Evolutionary conservation across 2,329 filamentous ascomycete species (phyloP), one percentile per base, ranked within the genome.

Genomic region (Taxawa tesnikishii): DNA sequence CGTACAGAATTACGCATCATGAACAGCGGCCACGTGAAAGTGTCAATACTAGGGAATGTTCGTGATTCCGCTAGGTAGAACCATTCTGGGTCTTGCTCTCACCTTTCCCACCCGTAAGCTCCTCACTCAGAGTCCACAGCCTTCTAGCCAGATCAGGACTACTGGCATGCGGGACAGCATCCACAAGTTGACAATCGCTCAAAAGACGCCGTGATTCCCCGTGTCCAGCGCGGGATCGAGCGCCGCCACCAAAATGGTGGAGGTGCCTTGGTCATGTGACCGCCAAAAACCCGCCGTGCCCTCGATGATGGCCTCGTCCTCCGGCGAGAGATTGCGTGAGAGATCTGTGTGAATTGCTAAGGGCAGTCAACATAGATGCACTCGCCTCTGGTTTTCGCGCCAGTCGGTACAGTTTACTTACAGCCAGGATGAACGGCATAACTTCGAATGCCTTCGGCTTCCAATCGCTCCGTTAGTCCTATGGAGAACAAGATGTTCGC

Each of bases 401-500:
- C 10, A 18, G 28, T 11, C 2, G 5, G 3, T 8, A 8, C 8
- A 12, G 7, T 8, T 8, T 11, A 39, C 42, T 33, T 27, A 46
- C 42, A 39, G 12, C 61, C 61, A 13, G 58, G 59, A 38, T 62
- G 54, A n/a, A 60, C 45, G 12, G 54, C 48, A 38, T 53, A 60
- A 21, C 54, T 50, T 21, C 44, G 43, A 16, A 62, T 43, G 7
- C 54, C 54, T 26, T 46, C 42, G 13, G 32, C 26, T 6, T 42
- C 39, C 3, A 46, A 40, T 8, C 48, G 48, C 34, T 44, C 43
- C 17, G 55, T 58, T 16, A 64, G 47, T 1, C 48, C 54, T 2
- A 59, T 40, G 2, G 58, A 50, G 39, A 60, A 60, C 21, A 67
- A 42, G 28, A 66, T 55, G 32, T 62, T 62, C 13, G 61, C 62